These are phyloP conservation scores for Russula dissimulans DNA, from an alignment of 768 basidiomycete genomes.

Conservation along the genomic window DNA sequence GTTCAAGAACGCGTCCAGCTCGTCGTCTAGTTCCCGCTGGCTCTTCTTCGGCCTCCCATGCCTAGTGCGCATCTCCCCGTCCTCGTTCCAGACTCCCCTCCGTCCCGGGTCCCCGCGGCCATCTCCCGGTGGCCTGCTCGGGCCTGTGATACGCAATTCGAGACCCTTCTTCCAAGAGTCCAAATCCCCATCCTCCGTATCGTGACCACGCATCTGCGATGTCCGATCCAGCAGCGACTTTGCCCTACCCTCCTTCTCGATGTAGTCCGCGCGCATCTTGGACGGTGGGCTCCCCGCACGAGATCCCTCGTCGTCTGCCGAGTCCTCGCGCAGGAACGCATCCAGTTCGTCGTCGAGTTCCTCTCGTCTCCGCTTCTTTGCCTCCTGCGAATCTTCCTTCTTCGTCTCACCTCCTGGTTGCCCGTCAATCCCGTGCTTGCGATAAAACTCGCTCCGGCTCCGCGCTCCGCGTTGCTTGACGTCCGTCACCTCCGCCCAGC, in stretches of 20 bases:
- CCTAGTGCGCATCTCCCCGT: constrained; percentile 26
- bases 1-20: constrained; percentile 70
- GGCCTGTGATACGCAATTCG: constrained; percentile 31
- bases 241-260: constrained; percentile 29
- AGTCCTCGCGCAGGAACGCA: constrained; percentile 48
- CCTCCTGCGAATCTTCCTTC: constrained; percentile 16
- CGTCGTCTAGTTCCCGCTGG: constrained; percentile 73
- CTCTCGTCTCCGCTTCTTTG: constrained; percentile 29
- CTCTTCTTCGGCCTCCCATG: constrained; percentile 41
- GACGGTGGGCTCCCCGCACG: constrained; percentile 35
- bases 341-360: constrained; percentile 62
- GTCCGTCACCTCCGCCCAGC: constrained; percentile 65
- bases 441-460: constrained; percentile 69
- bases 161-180: constrained; percentile 28
- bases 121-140: constrained; percentile 19
- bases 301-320: constrained; percentile 23
- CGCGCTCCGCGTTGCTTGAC: constrained; percentile 72
- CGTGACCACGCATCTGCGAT: constrained; percentile 35
- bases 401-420: constrained; percentile 41
- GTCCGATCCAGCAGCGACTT: constrained; percentile 51
- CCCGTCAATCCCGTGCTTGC: constrained; percentile 54
- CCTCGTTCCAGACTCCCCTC: constrained; percentile 13
- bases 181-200: constrained; percentile 24
- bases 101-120: not conserved
- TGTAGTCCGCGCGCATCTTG: constrained; percentile 62